Percentiles rank a stretch among this genome's conserved stretches.
Conservation (phyloP, 805 yeast genomes). For the Wickerhamiella spandovensis region DNA sequence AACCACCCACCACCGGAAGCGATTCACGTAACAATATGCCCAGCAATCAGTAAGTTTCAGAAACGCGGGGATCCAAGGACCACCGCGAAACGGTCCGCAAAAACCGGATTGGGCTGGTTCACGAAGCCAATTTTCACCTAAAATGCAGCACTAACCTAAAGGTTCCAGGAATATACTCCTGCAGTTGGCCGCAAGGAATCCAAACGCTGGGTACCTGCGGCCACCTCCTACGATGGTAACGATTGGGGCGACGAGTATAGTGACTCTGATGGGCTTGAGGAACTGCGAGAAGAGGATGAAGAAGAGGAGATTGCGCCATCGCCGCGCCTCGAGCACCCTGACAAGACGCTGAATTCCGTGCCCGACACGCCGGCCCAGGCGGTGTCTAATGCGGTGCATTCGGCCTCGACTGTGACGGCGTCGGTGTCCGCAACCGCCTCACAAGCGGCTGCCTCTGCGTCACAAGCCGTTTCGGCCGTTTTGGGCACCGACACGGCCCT, state of each 20-base stretch:
- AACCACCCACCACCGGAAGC: background rate
- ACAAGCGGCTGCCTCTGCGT: background rate
- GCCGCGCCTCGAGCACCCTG: conserved; percentile 6
- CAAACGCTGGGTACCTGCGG: conserved; percentile 26
- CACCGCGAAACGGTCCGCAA: background rate
- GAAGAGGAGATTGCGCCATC: conserved; percentile 1
- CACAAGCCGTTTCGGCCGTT: background rate
- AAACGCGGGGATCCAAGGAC: background rate
- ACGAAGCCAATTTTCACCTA: background rate
- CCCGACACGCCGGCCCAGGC: background rate
- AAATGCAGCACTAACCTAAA: background rate
- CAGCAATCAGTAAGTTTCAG: conserved; percentile 3
- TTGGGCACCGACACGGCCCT: background rate
- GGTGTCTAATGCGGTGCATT: background rate
- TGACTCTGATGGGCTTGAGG: conserved; percentile 9
- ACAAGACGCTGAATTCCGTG: background rate
- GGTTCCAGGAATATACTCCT: conserved; percentile 4
- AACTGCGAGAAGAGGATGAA: conserved; percentile 3
- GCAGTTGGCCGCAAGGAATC: conserved; percentile 20
- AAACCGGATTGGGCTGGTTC: background rate
- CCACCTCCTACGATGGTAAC: conserved; percentile 26
- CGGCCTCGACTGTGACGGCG: background rate
- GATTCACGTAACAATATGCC: background rate
- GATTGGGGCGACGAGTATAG: conserved; percentile 26
- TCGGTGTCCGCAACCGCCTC: background rate